These are phyloP conservation scores for Penicillium sp. DNA, from an alignment of 2,329 filamentous ascomycete genomes.

Conservation along the genomic window DNA sequence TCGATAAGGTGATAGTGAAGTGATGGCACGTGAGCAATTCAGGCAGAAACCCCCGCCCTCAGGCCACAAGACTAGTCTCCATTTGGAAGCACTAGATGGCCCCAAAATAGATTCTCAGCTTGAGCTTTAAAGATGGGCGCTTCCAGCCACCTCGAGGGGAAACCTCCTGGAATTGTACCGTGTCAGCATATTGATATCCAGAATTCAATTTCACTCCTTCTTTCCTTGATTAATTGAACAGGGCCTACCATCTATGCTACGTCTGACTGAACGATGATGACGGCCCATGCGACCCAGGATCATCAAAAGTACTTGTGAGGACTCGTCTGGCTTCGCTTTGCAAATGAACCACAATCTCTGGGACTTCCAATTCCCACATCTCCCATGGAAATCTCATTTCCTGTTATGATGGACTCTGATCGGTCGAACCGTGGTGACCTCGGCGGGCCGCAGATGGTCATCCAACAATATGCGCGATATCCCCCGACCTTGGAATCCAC, in stretches of 20 bases:
- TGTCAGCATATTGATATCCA: neutral
- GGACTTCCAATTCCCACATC: neutral
- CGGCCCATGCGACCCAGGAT: slow-evolving; percentile 8
- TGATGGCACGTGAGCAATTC: slow-evolving; percentile 14
- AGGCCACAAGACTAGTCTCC: slow-evolving; percentile 26
- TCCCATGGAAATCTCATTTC: slow-evolving; percentile 37
- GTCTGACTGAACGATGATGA: slow-evolving; percentile 10
- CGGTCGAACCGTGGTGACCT: slow-evolving; percentile 29
- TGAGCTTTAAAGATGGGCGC: slow-evolving; percentile 25
- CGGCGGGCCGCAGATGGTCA: slow-evolving; percentile 31
- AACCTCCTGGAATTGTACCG: slow-evolving; percentile 19
- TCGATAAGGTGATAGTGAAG: slow-evolving; percentile 20
- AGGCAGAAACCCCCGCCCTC: slow-evolving; percentile 32
- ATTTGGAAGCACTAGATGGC: slow-evolving; percentile 24
- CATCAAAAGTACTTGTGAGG: slow-evolving; percentile 9
- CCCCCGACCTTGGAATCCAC: slow-evolving; percentile 36
- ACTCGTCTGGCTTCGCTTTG: neutral
- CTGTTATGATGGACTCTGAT: slow-evolving; percentile 30
- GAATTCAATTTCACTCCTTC: neutral
- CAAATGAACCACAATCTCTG: neutral
- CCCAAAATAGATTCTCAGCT: slow-evolving; percentile 39
- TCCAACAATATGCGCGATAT: slow-evolving; percentile 44
- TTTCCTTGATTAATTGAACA: neutral
- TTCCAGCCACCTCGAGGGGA: slow-evolving; percentile 27
- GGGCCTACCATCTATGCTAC: neutral